phyloP scores from a whole-genome alignment of 805 yeast species.

The Candida nemodendra region DNA sequence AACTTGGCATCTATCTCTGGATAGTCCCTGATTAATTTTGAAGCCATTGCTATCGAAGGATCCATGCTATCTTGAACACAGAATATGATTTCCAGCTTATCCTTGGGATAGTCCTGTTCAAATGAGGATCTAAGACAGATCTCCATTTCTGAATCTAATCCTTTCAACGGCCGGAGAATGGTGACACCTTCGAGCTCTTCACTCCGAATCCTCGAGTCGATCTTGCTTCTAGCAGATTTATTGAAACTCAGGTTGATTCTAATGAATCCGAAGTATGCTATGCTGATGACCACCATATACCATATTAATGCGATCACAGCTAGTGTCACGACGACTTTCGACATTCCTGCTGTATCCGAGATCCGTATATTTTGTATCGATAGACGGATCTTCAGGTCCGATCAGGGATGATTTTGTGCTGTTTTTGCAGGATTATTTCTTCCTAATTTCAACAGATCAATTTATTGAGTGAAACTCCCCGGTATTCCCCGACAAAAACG shows the following conservation, averaged over 20 bases:
- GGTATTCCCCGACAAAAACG: too few species aligned
- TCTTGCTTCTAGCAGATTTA: constrained; percentile 10
- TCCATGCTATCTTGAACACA: constrained; percentile 68
- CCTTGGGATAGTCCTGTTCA: constrained; percentile 61
- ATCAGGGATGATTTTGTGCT: too few species aligned
- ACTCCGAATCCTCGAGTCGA: constrained; percentile 19
- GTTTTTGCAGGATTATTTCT: too few species aligned
- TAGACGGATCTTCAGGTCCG: neutral
- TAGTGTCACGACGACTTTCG: constrained; percentile 3
- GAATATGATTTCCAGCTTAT: constrained; percentile 65
- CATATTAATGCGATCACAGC: constrained; percentile 24
- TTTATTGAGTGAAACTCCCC: too few species aligned
- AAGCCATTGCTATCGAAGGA: constrained; percentile 60
- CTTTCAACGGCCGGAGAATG: constrained; percentile 79
- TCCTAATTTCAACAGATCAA: too few species aligned
- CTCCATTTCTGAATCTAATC: constrained; percentile 73
- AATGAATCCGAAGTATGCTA: constrained; percentile 30
- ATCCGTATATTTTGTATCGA: neutral
- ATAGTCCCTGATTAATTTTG: constrained; percentile 47
- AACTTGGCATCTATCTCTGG: constrained; percentile 59
- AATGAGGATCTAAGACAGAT: constrained; percentile 68
- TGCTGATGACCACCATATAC: constrained; percentile 28
- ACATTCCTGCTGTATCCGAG: neutral
- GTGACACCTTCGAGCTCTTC: constrained; percentile 64
- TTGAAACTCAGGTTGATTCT: constrained; percentile 27